Conservation (phyloP, 2,329 filamentous ascomycete species). For the Lomentospora prolificans region DNA sequence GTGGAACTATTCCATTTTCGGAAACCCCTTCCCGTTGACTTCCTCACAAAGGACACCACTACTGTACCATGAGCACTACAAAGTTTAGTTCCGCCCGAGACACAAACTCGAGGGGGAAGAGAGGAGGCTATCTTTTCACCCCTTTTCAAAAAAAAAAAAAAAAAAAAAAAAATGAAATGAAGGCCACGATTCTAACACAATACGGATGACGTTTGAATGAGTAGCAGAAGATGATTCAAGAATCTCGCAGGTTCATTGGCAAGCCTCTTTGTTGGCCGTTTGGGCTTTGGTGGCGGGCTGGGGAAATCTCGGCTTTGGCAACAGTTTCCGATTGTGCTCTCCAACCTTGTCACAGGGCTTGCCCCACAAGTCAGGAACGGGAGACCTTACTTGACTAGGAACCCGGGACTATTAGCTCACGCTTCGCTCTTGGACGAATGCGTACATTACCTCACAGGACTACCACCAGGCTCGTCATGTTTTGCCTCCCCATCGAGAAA, state of each 20-base stretch:
- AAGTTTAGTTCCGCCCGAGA: neutral
- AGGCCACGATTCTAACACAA: neutral
- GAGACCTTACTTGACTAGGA: slow-evolving; percentile 1
- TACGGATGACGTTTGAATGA: too few species aligned
- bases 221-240: too few species aligned
- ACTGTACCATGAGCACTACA: neutral
- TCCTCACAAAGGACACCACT: neutral
- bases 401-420: neutral
- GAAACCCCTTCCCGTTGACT: slow-evolving; percentile 5
- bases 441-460: too few species aligned
- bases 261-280: too few species aligned
- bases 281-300: neutral
- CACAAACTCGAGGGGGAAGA: neutral
- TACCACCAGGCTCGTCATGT: too few species aligned
- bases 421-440: too few species aligned
- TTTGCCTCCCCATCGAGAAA: too few species aligned
- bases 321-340: neutral
- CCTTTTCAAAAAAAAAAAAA: neutral
- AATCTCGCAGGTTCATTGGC: too few species aligned
- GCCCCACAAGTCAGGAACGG: slow-evolving; percentile 3
- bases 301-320: slow-evolving; percentile 3
- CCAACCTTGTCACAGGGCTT: slow-evolving; percentile 3
- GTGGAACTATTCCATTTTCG: slow-evolving; percentile 6
- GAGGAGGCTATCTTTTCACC: neutral
- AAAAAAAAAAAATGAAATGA: neutral